These are phyloP conservation scores for Spathaspora girioi DNA, from an alignment of 805 yeast species.

Conservation along the genomic window DNA sequence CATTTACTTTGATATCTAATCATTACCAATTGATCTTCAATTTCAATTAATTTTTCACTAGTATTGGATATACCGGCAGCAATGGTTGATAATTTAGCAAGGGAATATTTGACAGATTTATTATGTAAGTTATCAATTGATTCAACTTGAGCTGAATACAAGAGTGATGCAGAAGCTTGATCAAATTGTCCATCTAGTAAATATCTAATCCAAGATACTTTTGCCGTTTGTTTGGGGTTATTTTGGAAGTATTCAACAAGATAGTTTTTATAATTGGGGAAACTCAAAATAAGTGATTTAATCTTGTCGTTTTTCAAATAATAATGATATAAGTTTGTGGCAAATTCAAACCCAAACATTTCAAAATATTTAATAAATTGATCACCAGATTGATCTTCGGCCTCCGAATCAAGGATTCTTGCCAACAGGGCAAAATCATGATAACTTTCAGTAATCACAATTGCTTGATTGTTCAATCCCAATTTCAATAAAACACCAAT, in stretches of 20 bases:
- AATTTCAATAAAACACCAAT: slow-evolving; percentile 50
- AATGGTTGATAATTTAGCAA: slow-evolving; percentile 67
- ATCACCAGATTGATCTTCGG: slow-evolving; percentile 20
- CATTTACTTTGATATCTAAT: slow-evolving; percentile 45
- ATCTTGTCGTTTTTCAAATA: slow-evolving; percentile 52
- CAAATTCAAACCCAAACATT: slow-evolving; percentile 66
- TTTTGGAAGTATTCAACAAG: slow-evolving; percentile 51
- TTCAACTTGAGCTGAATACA: slow-evolving; percentile 29
- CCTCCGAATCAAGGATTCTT: slow-evolving; percentile 37
- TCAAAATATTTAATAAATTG: slow-evolving; percentile 51
- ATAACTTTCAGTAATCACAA: slow-evolving; percentile 62
- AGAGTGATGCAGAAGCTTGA: slow-evolving; percentile 48
- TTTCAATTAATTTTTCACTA: slow-evolving; percentile 31
- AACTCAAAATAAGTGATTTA: slow-evolving; percentile 52
- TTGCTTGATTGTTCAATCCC: slow-evolving; percentile 50
- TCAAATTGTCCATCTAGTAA: slow-evolving; percentile 48
- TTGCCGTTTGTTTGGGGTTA: slow-evolving; percentile 38
- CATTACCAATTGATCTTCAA: slow-evolving; percentile 48
- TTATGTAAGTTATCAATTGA: slow-evolving; percentile 41
- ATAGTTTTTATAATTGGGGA: slow-evolving; percentile 48
- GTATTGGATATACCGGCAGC: slow-evolving; percentile 27
- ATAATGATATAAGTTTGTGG: slow-evolving; percentile 55
- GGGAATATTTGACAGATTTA: slow-evolving; percentile 56
- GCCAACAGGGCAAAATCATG: slow-evolving; percentile 64
- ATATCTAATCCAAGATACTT: slow-evolving; percentile 71